Evolutionary conservation across 768 basidiomycete genomes (phyloP), one percentile per base, ranked within the genome.

Genomic region (Rhodotorula diobovata): DNA sequence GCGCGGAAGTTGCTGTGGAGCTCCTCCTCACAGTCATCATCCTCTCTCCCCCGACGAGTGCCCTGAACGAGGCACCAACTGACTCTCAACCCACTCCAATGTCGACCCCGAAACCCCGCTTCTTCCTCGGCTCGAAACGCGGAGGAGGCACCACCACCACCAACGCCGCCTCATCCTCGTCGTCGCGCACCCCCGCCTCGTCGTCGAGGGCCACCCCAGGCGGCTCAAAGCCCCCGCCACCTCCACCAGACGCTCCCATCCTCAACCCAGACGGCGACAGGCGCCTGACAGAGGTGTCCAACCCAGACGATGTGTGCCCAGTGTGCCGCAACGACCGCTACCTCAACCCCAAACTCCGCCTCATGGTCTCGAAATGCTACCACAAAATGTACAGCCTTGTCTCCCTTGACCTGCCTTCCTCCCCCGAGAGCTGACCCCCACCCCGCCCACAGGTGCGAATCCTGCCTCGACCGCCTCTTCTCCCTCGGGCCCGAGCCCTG

Each of bases 291-390:
- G 70, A 68, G 46, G 63, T 59, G 54, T 63, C 61, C 48, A 34
- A n/a, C 53, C 70, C 70, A 5, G 89, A 91, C 71, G 96, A 99
- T 80, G 88, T 90, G 79, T 99, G 96, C 82, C 95, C 95, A 0
- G 90, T 98, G 4, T 98, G 96, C 84, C 93, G 93, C 81, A 93
- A 91, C 51, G 96, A 99, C 80, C 84, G 95, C 64, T 97, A 96
- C 79, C 84, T 96, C 68, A 96, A 98, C 77, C 92, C 93, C 32
- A 95, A 94, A 78, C 83, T 99, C 45, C 87, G 95, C 54, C 84
- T 99, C 50, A 85, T 98, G 60, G 93, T 99, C 76, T 93, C 91
- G 80, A 89, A 74, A 25, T 99, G 96, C 80, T 99, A 96, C 81
- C 96, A 99, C 82, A 96, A 96, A 85, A 95, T 98, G 96, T 93